Evolutionary conservation across 2,329 filamentous ascomycete species (phyloP).

Genomic region (Leptosphaerulina australis): DNA sequence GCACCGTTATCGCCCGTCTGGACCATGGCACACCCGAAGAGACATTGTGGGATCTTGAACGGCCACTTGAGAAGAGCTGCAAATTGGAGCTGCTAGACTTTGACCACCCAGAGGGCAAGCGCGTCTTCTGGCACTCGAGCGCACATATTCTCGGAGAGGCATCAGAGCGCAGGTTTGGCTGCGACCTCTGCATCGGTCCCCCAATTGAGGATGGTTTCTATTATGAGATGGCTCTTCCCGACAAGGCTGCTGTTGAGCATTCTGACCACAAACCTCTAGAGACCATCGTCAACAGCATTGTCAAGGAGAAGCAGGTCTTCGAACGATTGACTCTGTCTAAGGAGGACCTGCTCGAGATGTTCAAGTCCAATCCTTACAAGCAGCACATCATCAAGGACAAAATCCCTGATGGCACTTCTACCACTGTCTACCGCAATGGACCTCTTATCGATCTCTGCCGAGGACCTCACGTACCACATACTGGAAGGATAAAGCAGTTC

Average conservation of each 20-base stretch:
- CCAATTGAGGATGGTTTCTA: constrained; percentile 93
- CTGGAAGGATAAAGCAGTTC: constrained; percentile 91
- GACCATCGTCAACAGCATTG: constrained; percentile 77
- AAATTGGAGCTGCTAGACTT: constrained; percentile 86
- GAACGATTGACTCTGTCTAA: constrained; percentile 89
- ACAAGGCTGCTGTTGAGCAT: constrained; percentile 71
- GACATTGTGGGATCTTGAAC: constrained; percentile 85
- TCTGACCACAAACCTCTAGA: constrained; percentile 86
- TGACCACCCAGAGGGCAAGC: constrained; percentile 76
- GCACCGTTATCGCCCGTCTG: constrained; percentile 83
- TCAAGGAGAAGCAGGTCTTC: constrained; percentile 97
- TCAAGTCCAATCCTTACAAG: constrained; percentile 98
- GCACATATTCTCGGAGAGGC: constrained; percentile 97
- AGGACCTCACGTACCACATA: constrained; percentile 93
- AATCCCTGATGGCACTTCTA: constrained; percentile 84
- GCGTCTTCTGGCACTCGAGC: constrained; percentile 97
- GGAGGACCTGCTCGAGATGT: constrained; percentile 92
- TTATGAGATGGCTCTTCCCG: constrained; percentile 90
- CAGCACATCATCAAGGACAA: constrained; percentile 95
- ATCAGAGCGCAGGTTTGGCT: constrained; percentile 86
- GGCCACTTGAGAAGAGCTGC: constrained; percentile 87
- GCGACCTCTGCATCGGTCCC: constrained; percentile 90
- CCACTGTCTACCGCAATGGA: constrained; percentile 93
- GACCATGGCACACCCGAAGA: constrained; percentile 78
- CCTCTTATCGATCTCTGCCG: constrained; percentile 94